Evolutionary conservation across 345 rosid species (phyloP), one percentile per base, ranked within the genome.

Genomic region (Lumnitzera littorea): DNA sequence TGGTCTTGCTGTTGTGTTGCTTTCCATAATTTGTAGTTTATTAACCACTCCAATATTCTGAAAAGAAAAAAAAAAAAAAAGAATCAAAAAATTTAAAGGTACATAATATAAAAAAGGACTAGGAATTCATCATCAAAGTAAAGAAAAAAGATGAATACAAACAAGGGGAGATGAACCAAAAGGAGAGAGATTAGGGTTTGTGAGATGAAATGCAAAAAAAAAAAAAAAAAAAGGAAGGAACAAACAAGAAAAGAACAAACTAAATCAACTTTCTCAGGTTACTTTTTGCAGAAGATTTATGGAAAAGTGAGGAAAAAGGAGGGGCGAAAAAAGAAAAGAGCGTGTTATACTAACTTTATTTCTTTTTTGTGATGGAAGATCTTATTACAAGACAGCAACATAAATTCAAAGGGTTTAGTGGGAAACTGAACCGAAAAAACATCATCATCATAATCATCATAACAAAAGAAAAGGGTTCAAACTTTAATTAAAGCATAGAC

Each of bases 21-120:
- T 62, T 68, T 80, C 81, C 79, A 76, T 63, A 31, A 76, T 55
- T 51, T 72, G 72, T 67, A 58, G 70, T 17, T 60, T 53, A 55
- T 70, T 78, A 63, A 62, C 64, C 48, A 70, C 82, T 79, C 75
- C 73, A 61, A 67, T 72, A 48, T 55, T 49, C 59, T 47, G 3
- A 36, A 46, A 41, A 60, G 15, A 14, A 46, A 15, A 24, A 23
- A 46, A 43, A 56, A 46, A 31, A 24, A 4, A 14, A 55, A 24
- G 51, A 61, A 27, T 27, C 31, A 5, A 46, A 24, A 31, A 24
- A 53, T 16, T 36, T 13, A 59, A 41, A 50, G 46, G 55, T 47
- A 12, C 36, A 25, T 31, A 48, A 29, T 46, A 54, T 24, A 31
- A 13, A 51, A 52, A 73, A 66, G 23, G 53, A 25, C 65, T 70